A percentile compares a stretch with the other conserved stretches of the same genome.
Evolutionary conservation across 2,329 filamentous ascomycete species (phyloP).

Genomic region (Microsporum audouinii): DNA sequence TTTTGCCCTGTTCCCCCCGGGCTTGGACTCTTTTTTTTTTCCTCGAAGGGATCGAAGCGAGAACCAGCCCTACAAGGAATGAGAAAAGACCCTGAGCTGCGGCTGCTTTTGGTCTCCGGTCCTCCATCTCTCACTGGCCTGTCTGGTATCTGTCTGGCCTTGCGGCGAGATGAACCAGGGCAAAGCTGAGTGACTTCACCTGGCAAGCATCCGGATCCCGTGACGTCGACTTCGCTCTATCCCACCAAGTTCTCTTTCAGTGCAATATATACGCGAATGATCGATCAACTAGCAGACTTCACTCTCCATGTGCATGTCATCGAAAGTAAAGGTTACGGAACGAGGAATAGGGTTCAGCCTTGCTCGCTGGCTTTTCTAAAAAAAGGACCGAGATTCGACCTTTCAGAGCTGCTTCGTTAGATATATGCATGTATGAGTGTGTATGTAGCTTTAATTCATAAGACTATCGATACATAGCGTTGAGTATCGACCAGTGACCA

Average conservation of each 20-base stretch:
- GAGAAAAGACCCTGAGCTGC: not conserved
- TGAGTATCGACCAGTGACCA: not conserved
- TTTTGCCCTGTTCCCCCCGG: too few relatives aligned
- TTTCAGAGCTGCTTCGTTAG: not conserved
- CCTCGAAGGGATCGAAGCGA: not conserved
- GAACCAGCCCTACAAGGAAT: not conserved
- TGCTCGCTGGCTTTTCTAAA: not conserved
- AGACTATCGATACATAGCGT: not conserved
- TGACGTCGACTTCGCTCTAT: too few relatives aligned
- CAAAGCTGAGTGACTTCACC: too few relatives aligned
- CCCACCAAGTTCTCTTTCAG: not conserved
- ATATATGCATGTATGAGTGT: not conserved
- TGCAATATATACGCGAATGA: not conserved
- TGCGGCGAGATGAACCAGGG: too few relatives aligned
- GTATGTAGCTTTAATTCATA: not conserved
- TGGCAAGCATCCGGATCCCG: too few relatives aligned
- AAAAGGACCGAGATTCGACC: not conserved
- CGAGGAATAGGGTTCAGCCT: constrained; percentile 5
- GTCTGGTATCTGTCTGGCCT: too few relatives aligned
- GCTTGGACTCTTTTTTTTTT: not conserved
- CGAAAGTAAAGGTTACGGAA: not conserved
- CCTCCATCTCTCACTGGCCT: not conserved
- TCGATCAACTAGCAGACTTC: not conserved
- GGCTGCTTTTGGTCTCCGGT: not conserved
- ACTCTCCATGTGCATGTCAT: not conserved